Conservation (phyloP, 202 grass and related monocot genomes). For the Brachypodium distachyon region DNA sequence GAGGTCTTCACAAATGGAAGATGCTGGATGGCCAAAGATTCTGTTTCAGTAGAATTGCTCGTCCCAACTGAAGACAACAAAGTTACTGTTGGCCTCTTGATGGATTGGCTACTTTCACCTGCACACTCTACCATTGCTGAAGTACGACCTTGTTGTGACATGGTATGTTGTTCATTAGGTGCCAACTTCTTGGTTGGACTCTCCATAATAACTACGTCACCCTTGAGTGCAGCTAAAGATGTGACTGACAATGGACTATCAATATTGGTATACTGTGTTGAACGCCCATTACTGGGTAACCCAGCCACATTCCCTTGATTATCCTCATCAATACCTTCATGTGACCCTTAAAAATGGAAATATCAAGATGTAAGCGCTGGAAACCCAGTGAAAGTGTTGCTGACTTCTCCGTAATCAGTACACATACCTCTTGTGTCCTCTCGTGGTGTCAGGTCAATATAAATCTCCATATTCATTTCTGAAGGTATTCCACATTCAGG, state of each 20-base stretch:
- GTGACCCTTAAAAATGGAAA: constrained; percentile 2
- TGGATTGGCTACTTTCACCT: constrained; percentile 8
- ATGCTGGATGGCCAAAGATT: background rate
- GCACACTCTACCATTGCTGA: background rate
- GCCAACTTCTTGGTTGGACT: background rate
- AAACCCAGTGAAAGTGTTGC: background rate
- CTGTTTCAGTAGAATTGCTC: background rate
- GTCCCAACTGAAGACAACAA: background rate
- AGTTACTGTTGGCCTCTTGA: background rate
- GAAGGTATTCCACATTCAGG: background rate
- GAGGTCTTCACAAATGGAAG: constrained; percentile 49
- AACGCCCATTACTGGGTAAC: no score
- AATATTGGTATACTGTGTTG: no score
- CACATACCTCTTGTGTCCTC: constrained; percentile 7
- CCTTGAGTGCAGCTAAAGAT: background rate
- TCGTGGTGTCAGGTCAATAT: background rate
- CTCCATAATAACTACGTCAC: background rate
- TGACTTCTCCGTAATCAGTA: background rate
- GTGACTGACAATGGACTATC: background rate
- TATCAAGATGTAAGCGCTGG: background rate
- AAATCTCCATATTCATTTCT: background rate
- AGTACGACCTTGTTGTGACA: background rate
- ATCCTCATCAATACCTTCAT: background rate
- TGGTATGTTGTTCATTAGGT: background rate
- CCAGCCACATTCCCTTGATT: no score